Evolutionary conservation across 768 basidiomycete genomes (phyloP).

Genomic region (Jaapia argillacea): DNA sequence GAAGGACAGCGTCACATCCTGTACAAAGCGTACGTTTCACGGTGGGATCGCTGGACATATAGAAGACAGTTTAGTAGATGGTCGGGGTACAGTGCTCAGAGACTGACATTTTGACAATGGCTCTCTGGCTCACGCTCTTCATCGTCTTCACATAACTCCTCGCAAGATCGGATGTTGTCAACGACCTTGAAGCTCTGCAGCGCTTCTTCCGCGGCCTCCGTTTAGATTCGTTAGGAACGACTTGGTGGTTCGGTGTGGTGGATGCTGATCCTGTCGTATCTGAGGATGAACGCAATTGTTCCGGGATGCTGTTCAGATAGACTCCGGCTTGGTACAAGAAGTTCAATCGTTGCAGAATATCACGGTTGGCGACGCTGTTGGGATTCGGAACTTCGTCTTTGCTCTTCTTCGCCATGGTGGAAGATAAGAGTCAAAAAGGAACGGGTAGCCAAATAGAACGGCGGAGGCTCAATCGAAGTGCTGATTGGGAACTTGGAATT

Average conservation of each 20-base stretch:
- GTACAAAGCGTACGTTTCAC: constrained; percentile 79
- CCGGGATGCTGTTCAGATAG: constrained; percentile 36
- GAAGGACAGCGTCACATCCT: constrained; percentile 49
- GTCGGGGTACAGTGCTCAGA: background rate
- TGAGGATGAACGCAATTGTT: no score
- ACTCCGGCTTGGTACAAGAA: constrained; percentile 79
- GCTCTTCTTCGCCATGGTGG: constrained; percentile 56
- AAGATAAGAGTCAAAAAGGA: no score
- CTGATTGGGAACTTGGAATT: no score
- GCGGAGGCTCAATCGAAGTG: background rate
- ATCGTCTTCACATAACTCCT: constrained; percentile 55
- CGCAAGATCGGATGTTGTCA: constrained; percentile 41
- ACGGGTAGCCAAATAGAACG: background rate
- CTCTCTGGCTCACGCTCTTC: constrained; percentile 64
- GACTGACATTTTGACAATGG: constrained; percentile 66
- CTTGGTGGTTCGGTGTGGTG: background rate
- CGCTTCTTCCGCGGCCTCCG: constrained; percentile 7
- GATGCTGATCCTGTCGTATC: no score
- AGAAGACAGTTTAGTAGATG: background rate
- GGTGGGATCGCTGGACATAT: constrained; percentile 54
- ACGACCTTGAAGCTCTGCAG: constrained; percentile 18
- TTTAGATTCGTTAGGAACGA: no score
- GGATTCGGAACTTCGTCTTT: constrained; percentile 50
- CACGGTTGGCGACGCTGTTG: constrained; percentile 51
- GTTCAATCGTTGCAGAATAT: constrained; percentile 75